Evolutionary conservation across 148 eudicot genomes (phyloP).

Genomic region (Linanthus parryae): DNA sequence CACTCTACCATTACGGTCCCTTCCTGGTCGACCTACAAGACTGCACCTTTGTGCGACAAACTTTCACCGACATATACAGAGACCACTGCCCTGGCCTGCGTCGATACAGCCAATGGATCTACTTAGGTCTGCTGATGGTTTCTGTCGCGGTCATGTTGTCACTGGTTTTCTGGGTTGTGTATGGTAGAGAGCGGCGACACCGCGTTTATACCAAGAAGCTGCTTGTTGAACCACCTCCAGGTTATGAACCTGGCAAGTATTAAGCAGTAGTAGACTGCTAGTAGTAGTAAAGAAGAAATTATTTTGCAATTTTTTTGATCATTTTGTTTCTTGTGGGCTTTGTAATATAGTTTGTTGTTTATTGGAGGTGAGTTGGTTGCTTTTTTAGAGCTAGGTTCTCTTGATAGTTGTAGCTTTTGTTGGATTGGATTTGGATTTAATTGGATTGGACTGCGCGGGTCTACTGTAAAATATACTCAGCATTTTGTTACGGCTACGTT

Average conservation of each 20-base stretch:
- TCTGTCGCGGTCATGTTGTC: conserved; percentile 9
- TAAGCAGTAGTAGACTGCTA: no score
- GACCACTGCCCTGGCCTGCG: conserved; percentile 9
- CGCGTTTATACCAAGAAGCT: conserved; percentile 8
- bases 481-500: no score
- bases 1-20: conserved; percentile 9
- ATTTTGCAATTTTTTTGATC: neutral
- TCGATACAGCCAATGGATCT: conserved; percentile 4
- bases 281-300: no score
- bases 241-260: conserved; percentile 2
- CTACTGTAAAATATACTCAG: no score
- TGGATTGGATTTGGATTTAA: no score
- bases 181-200: conserved; percentile 8
- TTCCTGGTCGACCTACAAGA: conserved; percentile 11
- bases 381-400: no score
- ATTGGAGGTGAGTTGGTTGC: neutral
- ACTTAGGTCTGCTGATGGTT: conserved; percentile 9
- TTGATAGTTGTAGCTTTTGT: no score
- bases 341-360: neutral
- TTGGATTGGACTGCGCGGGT: no score
- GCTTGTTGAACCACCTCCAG: neutral
- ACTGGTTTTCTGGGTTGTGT: conserved; percentile 9
- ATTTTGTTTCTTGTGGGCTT: neutral
- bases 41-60: conserved; percentile 11
- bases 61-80: conserved; percentile 7